Percentiles rank a stretch among this genome's conserved stretches.
phyloP scores from a whole-genome alignment of 2,329 filamentous ascomycete species.

The Stagonosporopsis rhizophila region DNA sequence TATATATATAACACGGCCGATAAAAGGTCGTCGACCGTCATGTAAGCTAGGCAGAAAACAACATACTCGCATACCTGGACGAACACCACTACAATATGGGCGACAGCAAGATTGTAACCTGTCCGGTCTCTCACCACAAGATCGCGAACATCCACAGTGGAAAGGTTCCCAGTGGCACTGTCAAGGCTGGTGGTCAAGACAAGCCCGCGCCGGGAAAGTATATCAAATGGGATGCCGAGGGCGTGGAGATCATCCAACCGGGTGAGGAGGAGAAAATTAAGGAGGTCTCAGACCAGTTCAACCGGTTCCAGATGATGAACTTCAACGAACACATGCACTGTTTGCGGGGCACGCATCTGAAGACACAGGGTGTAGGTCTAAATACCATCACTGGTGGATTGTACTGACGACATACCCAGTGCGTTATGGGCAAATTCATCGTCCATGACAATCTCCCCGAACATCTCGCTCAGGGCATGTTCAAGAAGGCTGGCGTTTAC shows the following conservation, averaged over 20 bases:
- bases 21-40: neutral
- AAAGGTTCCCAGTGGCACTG: slow-evolving; percentile 33
- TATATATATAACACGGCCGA: slow-evolving; percentile 7
- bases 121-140: slow-evolving; percentile 31
- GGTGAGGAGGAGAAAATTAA: slow-evolving; percentile 55
- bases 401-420: slow-evolving; percentile 13
- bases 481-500: slow-evolving; percentile 32
- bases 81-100: slow-evolving; percentile 1
- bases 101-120: slow-evolving; percentile 22
- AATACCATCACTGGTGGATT: neutral
- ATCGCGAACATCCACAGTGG: slow-evolving; percentile 39
- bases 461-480: slow-evolving; percentile 51
- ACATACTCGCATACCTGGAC: neutral
- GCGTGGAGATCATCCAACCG: slow-evolving; percentile 51
- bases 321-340: slow-evolving; percentile 51
- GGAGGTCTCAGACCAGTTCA: slow-evolving; percentile 56
- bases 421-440: slow-evolving; percentile 56
- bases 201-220: slow-evolving; percentile 45
- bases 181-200: slow-evolving; percentile 33
- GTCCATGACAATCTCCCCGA: slow-evolving; percentile 52
- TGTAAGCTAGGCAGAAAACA: neutral
- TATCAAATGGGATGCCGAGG: slow-evolving; percentile 51
- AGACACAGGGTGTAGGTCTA: slow-evolving; percentile 54
- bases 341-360: slow-evolving; percentile 52
- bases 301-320: slow-evolving; percentile 54